These are phyloP conservation scores for Fimicolochytrium jonesii DNA, from an alignment of 192 early-diverging fungal species.

Conservation along the genomic window DNA sequence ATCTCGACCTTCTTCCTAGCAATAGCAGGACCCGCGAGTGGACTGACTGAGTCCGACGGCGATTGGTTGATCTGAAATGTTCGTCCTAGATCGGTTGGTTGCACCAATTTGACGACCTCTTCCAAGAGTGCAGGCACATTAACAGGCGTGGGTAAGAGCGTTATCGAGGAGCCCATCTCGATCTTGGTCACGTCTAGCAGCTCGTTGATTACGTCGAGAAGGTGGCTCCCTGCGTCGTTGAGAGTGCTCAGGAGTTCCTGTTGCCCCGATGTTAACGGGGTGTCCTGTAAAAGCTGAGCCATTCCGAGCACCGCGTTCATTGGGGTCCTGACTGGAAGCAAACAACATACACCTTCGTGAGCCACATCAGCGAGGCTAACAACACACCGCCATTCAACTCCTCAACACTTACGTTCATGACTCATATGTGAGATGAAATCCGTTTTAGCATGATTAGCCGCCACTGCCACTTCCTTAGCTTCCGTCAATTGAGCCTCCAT, in stretches of 20 bases:
- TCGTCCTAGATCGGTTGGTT: slow-evolving; percentile 14
- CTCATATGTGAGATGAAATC: slow-evolving; percentile 1
- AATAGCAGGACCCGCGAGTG: neutral
- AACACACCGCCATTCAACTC: no score
- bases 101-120: slow-evolving; percentile 1
- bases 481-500: neutral
- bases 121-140: neutral
- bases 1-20: slow-evolving; percentile 1
- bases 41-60: no score
- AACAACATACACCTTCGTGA: no score
- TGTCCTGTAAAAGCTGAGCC: slow-evolving; percentile 7
- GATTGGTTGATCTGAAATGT: no score
- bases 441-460: slow-evolving; percentile 1
- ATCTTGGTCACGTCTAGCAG: slow-evolving; percentile 16
- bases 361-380: no score
- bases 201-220: slow-evolving; percentile 16
- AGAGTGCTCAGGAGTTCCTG: neutral
- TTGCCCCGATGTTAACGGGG: neutral
- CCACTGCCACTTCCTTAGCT: neutral
- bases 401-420: no score
- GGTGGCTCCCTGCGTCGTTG: neutral
- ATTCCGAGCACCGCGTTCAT: slow-evolving; percentile 12
- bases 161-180: slow-evolving; percentile 5
- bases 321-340: neutral
- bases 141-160: neutral